Evolutionary conservation across 441 rosid species (phyloP).

Genomic region (Pelargonium fulgidum): DNA sequence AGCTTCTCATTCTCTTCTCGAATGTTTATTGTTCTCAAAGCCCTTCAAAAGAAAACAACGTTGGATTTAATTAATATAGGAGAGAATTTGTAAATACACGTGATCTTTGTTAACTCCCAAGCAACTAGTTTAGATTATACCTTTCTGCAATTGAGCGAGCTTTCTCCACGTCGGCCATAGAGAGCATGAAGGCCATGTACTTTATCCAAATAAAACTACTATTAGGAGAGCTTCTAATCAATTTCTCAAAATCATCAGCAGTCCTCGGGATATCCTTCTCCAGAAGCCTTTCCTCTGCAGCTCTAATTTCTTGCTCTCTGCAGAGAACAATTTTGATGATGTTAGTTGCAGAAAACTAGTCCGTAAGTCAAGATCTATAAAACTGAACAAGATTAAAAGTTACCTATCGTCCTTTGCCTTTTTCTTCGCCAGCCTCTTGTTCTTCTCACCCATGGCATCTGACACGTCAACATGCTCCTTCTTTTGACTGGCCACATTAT

Average conservation of each 20-base stretch:
- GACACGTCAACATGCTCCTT: constrained; percentile 30
- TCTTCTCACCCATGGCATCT: constrained; percentile 37
- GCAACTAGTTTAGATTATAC: constrained; percentile 29
- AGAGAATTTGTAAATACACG: background rate
- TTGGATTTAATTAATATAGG: background rate
- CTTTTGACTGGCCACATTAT: constrained; percentile 28
- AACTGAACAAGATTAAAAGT: background rate
- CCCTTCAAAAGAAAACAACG: constrained; percentile 44
- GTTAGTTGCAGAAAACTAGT: no score
- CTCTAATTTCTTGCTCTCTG: constrained; percentile 83
- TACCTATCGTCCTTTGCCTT: constrained; percentile 79
- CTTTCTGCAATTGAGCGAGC: constrained; percentile 95
- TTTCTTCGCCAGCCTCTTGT: constrained; percentile 43
- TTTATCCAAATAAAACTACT: constrained; percentile 93
- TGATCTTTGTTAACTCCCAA: no score
- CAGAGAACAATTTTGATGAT: constrained; percentile 22
- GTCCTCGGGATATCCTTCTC: constrained; percentile 76
- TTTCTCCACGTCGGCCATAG: constrained; percentile 74
- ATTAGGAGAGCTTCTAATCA: constrained; percentile 85
- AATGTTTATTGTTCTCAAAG: constrained; percentile 72
- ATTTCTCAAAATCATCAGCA: constrained; percentile 87
- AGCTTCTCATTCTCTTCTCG: constrained; percentile 95
- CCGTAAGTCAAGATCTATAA: constrained; percentile 14
- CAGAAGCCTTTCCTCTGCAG: constrained; percentile 84
- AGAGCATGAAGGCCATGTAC: constrained; percentile 81